Conservation (phyloP, 306 rosid genomes). For the Pyrus betulifolia region DNA sequence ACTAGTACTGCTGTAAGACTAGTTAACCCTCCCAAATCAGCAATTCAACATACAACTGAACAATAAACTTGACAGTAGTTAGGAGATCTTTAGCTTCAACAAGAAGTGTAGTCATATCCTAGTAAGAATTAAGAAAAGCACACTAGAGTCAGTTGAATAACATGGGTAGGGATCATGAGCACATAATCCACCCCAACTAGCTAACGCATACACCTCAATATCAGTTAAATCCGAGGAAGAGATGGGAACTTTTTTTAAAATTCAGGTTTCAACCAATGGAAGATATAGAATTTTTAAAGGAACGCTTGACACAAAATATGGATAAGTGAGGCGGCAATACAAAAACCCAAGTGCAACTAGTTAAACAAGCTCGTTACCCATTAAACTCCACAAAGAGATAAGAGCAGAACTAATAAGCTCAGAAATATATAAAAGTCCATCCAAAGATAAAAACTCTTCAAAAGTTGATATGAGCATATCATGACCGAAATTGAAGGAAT, state of each 20-base stretch:
- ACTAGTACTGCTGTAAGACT: background rate
- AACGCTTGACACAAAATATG: background rate
- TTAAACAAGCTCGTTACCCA: background rate
- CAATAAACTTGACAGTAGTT: background rate
- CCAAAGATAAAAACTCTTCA: background rate
- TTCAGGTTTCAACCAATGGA: background rate
- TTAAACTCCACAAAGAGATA: background rate
- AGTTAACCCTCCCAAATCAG: background rate
- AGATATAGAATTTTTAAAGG: background rate
- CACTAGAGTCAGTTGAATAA: background rate
- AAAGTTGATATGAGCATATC: background rate
- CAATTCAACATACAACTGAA: background rate
- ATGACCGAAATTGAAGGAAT: background rate
- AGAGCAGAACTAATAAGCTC: background rate
- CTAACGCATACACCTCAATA: background rate
- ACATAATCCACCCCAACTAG: background rate
- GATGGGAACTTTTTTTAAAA: background rate
- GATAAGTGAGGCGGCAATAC: background rate
- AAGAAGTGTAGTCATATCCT: background rate
- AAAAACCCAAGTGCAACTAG: background rate
- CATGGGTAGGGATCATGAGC: background rate
- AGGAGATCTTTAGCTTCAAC: background rate
- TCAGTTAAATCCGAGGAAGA: background rate
- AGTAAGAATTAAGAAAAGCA: background rate
- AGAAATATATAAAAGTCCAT: background rate